Conservation (phyloP, 441 rosid species). For the Adansonia gregorii region DNA sequence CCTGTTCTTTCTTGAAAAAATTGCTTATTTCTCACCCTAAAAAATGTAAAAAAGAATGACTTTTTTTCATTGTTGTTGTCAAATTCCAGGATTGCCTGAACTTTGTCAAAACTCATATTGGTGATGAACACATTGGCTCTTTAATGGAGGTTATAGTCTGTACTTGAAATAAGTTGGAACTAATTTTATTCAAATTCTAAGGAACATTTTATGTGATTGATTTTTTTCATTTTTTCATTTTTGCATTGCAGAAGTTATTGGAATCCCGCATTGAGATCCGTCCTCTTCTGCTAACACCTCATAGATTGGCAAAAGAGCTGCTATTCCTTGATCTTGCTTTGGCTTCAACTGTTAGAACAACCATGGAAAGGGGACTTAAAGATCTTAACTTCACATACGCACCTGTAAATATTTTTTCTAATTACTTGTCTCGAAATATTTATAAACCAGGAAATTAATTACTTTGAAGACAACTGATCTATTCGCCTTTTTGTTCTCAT, state of each 20-base stretch:
- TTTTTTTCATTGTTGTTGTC: conserved; percentile 18
- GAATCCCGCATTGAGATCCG: conserved; percentile 66
- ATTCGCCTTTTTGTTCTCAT: conserved; percentile 17
- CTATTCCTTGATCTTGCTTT: conserved; percentile 71
- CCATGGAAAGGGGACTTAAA: conserved; percentile 67
- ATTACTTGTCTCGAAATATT: conserved; percentile 15
- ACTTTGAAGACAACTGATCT: not conserved
- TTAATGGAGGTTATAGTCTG: conserved; percentile 51
- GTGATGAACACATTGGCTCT: conserved; percentile 43
- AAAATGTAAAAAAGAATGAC: conserved; percentile 16
- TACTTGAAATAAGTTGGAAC: conserved; percentile 16
- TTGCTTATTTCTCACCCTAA: not conserved
- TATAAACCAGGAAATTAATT: conserved; percentile 1
- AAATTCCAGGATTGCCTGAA: conserved; percentile 53
- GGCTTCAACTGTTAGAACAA: conserved; percentile 67
- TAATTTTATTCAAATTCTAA: conserved; percentile 18
- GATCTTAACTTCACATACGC: conserved; percentile 51
- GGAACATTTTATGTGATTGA: conserved; percentile 26
- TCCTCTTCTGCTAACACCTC: conserved; percentile 52
- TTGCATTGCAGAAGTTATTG: conserved; percentile 50
- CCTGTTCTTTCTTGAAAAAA: not conserved
- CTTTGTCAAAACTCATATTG: conserved; percentile 51
- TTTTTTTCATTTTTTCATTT: conserved; percentile 13
- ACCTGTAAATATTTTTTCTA: conserved; percentile 40
- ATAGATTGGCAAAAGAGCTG: conserved; percentile 55